Percentiles rank a stretch among this genome's conserved stretches.
These are phyloP conservation scores for Tetrapyrgos nigripes DNA, from an alignment of 1,284 basidiomycete species.

Conservation along the genomic window DNA sequence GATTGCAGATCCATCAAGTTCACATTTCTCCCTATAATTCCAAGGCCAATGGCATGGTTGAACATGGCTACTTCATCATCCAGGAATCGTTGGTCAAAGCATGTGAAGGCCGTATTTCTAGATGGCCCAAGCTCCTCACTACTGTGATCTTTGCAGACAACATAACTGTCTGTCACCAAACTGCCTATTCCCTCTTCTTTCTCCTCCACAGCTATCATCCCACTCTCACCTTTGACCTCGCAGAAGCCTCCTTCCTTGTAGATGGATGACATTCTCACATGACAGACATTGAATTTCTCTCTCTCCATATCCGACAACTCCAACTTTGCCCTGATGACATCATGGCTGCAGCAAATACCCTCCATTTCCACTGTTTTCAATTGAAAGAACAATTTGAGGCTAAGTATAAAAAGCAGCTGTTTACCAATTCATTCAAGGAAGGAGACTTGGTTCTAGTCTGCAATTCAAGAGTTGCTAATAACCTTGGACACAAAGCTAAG, in stretches of 20 bases:
- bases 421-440: too few relatives aligned
- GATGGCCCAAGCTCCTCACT: slow-evolving; percentile 12
- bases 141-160: slow-evolving; percentile 27
- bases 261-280: background rate
- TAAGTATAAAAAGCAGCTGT: too few relatives aligned
- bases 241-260: slow-evolving; percentile 18
- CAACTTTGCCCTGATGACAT: too few relatives aligned
- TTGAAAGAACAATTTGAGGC: too few relatives aligned
- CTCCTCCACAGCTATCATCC: slow-evolving; percentile 29
- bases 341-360: too few relatives aligned
- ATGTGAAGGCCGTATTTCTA: slow-evolving; percentile 7
- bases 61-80: slow-evolving; percentile 29
- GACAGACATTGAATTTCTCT: slow-evolving; percentile 19
- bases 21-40: slow-evolving; percentile 34
- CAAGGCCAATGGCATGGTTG: slow-evolving; percentile 30
- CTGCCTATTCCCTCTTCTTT: slow-evolving; percentile 32
- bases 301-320: too few relatives aligned
- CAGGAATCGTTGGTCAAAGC: slow-evolving; percentile 31
- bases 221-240: slow-evolving; percentile 29
- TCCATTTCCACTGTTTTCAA: too few relatives aligned
- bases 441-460: too few relatives aligned
- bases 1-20: slow-evolving; percentile 22
- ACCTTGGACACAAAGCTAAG: too few relatives aligned
- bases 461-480: background rate
- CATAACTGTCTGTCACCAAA: slow-evolving; percentile 26